Base-by-base conservation (phyloP, 2,329 filamentous ascomycete genomes). In the Aureobasidium pullulans region DNA sequence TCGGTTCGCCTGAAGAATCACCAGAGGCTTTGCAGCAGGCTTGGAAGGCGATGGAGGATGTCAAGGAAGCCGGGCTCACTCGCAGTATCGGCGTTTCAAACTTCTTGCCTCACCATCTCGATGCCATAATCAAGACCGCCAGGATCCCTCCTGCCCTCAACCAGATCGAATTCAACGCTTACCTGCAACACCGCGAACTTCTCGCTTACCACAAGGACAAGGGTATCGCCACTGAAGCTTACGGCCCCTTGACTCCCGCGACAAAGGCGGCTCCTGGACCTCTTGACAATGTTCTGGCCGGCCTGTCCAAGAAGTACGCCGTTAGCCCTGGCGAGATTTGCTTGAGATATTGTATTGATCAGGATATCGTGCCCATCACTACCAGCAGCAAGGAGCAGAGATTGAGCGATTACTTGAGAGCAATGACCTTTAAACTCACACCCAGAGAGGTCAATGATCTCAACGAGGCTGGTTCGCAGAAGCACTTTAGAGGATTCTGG, bases 131-230 rank as follows among this genome's bases (percentile, higher is more conserved):
- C 56, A 77, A 78, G 57, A 76, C 74, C 0, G 79, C 80, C n/a
- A 78, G 73, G 40, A 76, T 84, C 10, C 72, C 76, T 1, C 85
- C 85, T 1, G 82, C 82, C 1, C 80, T 81, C 65, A 88, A 88
- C 72, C 85, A 88, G 72, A 83, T 88, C 63, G 85, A 88, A 69
- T 83, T 83, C 54, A 84, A 88, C 69, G 84, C 85, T 1, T 86
- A 86, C 66, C 76, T 88, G 10, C 85, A 87, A 68, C 85, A 83
- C 68, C 73, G 74, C 1, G 75, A 80, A 16, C 72, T 89, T 31
- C 70, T 85, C 7, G 73, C 79, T 13, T 84, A 80, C 71, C 75
- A 79, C 70, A 77, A 75, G 66, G 65, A 74, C 60, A 65, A 78
- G 66, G 73, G 72, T 43, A 79, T 80, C 58, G 76, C 77, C 0